These are phyloP conservation scores for Penicillium angulare DNA, from an alignment of 495 filamentous ascomycete genomes.

Conservation along the genomic window DNA sequence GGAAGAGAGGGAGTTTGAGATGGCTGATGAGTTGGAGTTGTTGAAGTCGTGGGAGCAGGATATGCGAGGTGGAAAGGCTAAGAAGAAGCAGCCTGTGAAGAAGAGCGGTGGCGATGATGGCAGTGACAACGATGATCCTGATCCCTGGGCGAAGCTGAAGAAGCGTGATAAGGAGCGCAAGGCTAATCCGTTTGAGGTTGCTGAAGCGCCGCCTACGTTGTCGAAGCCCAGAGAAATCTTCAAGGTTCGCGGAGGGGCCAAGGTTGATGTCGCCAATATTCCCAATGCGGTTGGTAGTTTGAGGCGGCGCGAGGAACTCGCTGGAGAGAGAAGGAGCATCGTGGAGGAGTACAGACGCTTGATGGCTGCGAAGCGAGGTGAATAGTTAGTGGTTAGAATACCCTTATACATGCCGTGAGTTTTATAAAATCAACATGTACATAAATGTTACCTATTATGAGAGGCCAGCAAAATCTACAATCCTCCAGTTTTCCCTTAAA, in stretches of 20 bases:
- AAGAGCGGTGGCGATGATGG: constrained; percentile 37
- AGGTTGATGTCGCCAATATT: constrained; percentile 69
- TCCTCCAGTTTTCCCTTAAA: too few species aligned
- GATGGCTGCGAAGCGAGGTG: constrained; percentile 64
- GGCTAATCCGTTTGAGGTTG: constrained; percentile 70
- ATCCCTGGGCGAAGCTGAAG: constrained; percentile 78
- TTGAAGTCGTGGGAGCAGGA: constrained; percentile 51
- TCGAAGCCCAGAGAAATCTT: constrained; percentile 66
- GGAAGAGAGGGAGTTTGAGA: constrained; percentile 54
- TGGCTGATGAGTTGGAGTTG: constrained; percentile 49
- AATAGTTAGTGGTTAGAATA: neutral
- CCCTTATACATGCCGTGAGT: neutral
- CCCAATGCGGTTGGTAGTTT: constrained; percentile 78
- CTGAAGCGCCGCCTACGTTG: constrained; percentile 75
- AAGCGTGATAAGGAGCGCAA: constrained; percentile 56
- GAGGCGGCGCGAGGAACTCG: constrained; percentile 77
- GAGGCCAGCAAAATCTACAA: too few species aligned
- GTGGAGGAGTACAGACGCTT: constrained; percentile 79
- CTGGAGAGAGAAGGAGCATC: constrained; percentile 67
- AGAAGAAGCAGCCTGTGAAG: constrained; percentile 52
- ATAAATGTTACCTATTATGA: neutral
- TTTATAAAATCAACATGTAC: neutral
- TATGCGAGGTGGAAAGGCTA: constrained; percentile 50
- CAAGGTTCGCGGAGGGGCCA: constrained; percentile 63
- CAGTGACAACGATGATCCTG: constrained; percentile 51